Conservation (phyloP, 805 yeast species). For the Monosporozyma servazzii region DNA sequence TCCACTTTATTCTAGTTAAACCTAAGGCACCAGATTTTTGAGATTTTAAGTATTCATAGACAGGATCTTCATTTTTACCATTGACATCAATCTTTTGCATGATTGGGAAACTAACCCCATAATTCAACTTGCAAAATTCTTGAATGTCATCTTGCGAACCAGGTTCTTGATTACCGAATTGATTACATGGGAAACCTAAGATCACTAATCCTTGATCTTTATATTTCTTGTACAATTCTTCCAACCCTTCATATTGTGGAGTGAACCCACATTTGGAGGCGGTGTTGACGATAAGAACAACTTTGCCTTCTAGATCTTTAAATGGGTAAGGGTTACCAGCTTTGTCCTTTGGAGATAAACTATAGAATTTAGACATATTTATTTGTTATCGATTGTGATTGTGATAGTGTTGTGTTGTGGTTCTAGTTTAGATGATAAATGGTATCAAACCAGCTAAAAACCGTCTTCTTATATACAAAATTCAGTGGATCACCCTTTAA, state of each 20-base stretch:
- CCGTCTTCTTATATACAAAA: no score
- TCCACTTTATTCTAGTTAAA: conserved; percentile 66
- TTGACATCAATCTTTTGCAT: conserved; percentile 83
- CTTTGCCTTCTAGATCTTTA: conserved; percentile 60
- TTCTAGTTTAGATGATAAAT: not conserved
- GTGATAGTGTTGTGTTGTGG: not conserved
- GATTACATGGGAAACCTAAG: conserved; percentile 87
- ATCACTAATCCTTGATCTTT: conserved; percentile 53
- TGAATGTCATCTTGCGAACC: conserved; percentile 60
- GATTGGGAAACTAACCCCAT: conserved; percentile 87
- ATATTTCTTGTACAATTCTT: conserved; percentile 57
- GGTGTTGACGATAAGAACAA: conserved; percentile 74
- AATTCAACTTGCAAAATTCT: conserved; percentile 65
- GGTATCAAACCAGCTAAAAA: not conserved
- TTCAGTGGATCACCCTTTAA: no score
- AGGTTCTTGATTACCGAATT: conserved; percentile 77
- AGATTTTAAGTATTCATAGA: conserved; percentile 65
- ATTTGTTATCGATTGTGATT: not conserved
- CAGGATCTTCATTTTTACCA: conserved; percentile 72
- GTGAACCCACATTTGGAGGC: conserved; percentile 81
- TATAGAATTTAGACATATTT: conserved; percentile 46
- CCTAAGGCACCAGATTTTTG: conserved; percentile 54
- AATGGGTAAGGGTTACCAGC: conserved; percentile 53
- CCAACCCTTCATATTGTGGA: conserved; percentile 67
- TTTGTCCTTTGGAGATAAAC: conserved; percentile 50